phyloP scores from a whole-genome alignment of 495 filamentous ascomycete species.

The Tricharina praecox region DNA sequence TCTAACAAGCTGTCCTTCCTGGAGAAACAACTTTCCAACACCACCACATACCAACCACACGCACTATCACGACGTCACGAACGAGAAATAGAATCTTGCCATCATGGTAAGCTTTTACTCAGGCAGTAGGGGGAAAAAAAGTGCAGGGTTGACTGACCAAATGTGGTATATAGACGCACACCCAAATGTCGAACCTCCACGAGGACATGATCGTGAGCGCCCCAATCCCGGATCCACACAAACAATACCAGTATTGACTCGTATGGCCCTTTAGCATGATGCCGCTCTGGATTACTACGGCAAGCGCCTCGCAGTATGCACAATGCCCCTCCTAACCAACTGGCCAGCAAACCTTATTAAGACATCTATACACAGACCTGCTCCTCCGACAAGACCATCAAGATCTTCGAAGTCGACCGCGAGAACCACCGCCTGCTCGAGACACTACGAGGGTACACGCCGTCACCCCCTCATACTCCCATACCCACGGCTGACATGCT shows the following conservation, averaged over 20 bases:
- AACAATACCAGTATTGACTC: conserved; percentile 9
- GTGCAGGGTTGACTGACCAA: background rate
- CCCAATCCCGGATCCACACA: conserved; percentile 5
- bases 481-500: background rate
- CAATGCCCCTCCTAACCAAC: conserved; percentile 9
- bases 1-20: no score
- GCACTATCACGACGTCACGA: background rate
- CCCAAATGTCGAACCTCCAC: conserved; percentile 80
- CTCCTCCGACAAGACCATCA: conserved; percentile 94
- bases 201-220: conserved; percentile 98
- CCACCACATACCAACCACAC: background rate
- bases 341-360: conserved; percentile 1
- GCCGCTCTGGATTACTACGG: conserved; percentile 97
- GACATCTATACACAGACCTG: conserved; percentile 55
- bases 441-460: conserved; percentile 74
- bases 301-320: conserved; percentile 64
- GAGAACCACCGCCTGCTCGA: conserved; percentile 79
- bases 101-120: no score
- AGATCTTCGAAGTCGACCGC: conserved; percentile 96
- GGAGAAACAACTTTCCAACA: background rate
- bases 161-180: conserved; percentile 33
- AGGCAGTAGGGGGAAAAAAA: no score
- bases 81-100: background rate
- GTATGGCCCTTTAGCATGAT: conserved; percentile 54
- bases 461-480: background rate